These are phyloP conservation scores for Cercospora janseana DNA, from an alignment of 2,329 filamentous ascomycete genomes.

Conservation along the genomic window DNA sequence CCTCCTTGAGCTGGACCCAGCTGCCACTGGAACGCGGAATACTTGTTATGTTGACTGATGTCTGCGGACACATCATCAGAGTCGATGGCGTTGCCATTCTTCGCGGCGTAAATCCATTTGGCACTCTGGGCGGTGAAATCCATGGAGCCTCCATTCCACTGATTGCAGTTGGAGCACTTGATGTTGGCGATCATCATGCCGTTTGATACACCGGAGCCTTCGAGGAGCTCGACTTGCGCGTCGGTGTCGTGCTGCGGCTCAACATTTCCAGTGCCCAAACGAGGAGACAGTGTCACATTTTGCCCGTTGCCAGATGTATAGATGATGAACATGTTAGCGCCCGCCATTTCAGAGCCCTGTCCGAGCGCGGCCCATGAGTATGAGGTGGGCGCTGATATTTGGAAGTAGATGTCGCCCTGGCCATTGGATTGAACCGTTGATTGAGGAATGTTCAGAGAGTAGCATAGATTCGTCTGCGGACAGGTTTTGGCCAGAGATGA, in stretches of 20 bases:
- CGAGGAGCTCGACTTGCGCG: slow-evolving; percentile 50
- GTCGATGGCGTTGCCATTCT: slow-evolving; percentile 48
- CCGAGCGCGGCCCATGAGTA: slow-evolving; percentile 58
- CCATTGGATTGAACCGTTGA: slow-evolving; percentile 49
- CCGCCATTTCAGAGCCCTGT: slow-evolving; percentile 55
- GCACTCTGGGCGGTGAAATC: slow-evolving; percentile 47
- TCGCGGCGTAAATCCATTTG: slow-evolving; percentile 53
- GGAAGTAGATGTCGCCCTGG: slow-evolving; percentile 58
- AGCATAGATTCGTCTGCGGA: slow-evolving; percentile 42
- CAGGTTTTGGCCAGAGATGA: slow-evolving; percentile 24
- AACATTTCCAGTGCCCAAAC: slow-evolving; percentile 46
- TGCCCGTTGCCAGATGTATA: slow-evolving; percentile 53
- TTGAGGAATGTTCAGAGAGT: slow-evolving; percentile 55
- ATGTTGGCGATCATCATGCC: slow-evolving; percentile 58
- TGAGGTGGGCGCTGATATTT: slow-evolving; percentile 53
- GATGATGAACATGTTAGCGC: slow-evolving; percentile 59
- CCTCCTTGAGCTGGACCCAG: slow-evolving; percentile 53
- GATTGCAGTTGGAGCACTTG: slow-evolving; percentile 53
- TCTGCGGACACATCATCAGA: slow-evolving; percentile 45
- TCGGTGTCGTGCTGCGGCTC: slow-evolving; percentile 45
- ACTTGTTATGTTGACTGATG: slow-evolving; percentile 49
- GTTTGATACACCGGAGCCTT: slow-evolving; percentile 53
- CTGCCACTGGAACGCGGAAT: slow-evolving; percentile 46
- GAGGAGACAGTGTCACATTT: slow-evolving; percentile 59
- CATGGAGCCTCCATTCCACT: slow-evolving; percentile 54